A percentile compares a stretch with the other conserved stretches of the same genome.
Conservation (phyloP, 1,139 yeast genomes). For the Lizanozyma gosingica region DNA sequence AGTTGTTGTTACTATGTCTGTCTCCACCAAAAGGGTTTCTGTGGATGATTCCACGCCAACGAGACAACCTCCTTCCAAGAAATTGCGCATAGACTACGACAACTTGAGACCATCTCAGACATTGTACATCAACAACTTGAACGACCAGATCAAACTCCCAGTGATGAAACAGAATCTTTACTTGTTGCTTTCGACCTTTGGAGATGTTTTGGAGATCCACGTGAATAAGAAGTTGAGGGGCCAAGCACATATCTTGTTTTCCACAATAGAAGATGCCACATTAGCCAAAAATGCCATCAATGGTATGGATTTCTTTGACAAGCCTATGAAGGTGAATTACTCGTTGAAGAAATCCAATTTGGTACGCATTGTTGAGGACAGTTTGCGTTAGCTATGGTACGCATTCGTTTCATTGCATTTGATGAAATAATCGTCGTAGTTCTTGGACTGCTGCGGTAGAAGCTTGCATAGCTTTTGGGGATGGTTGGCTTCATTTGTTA, state of each 20-base stretch:
- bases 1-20: too few relatives aligned
- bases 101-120: slow-evolving; percentile 30
- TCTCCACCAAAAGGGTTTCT: background rate
- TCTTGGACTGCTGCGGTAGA: too few relatives aligned
- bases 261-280: slow-evolving; percentile 40
- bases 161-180: slow-evolving; percentile 48
- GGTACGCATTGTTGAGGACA: slow-evolving; percentile 7
- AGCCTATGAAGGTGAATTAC: slow-evolving; percentile 40
- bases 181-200: slow-evolving; percentile 56
- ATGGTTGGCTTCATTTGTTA: too few relatives aligned
- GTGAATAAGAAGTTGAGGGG: slow-evolving; percentile 52
- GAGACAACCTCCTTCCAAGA: background rate
- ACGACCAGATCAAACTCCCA: slow-evolving; percentile 46
- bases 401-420: too few relatives aligned
- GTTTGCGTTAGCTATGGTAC: background rate
- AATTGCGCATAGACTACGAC: background rate
- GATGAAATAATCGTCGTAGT: too few relatives aligned
- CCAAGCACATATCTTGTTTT: slow-evolving; percentile 65
- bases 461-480: too few relatives aligned
- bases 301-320: slow-evolving; percentile 46
- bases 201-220: slow-evolving; percentile 54
- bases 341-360: slow-evolving; percentile 31
- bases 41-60: background rate
- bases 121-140: slow-evolving; percentile 55
- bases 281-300: slow-evolving; percentile 44